Evolutionary conservation across 164 flowering plant species (phyloP).

Genomic region (Nymphaea colorata): DNA sequence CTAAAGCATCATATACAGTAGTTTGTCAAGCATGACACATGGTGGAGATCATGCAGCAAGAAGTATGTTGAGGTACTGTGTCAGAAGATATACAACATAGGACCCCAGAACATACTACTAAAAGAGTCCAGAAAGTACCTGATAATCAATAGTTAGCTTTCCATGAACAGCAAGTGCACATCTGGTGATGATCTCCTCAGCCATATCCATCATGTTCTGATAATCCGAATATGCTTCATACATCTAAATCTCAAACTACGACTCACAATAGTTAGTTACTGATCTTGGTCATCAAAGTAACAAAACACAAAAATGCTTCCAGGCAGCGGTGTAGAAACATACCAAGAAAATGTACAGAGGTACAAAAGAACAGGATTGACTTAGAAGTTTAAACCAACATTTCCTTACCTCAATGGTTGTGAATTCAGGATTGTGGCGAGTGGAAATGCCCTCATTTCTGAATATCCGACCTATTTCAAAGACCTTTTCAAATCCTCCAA

Average conservation of each 20-base stretch:
- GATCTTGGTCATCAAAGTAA: background rate
- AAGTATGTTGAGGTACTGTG: background rate
- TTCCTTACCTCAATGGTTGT: constrained; percentile 83
- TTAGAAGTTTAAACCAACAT: background rate
- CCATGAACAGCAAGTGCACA: constrained; percentile 87
- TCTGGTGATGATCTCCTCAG: constrained; percentile 74
- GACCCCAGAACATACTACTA: background rate
- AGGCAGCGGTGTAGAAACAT: background rate
- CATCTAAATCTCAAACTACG: constrained; percentile 44
- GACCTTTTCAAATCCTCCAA: constrained; percentile 94
- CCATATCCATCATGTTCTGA: constrained; percentile 89
- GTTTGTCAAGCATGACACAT: background rate
- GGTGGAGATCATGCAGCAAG: background rate
- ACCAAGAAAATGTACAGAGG: background rate
- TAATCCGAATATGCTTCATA: constrained; percentile 99
- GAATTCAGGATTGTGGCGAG: constrained; percentile 97
- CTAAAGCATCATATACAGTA: too few species aligned
- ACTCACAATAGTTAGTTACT: background rate
- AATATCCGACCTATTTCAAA: constrained; percentile 95
- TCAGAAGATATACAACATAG: background rate
- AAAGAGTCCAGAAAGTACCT: constrained; percentile 29
- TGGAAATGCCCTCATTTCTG: constrained; percentile 95
- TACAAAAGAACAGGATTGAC: background rate
- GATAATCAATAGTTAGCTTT: constrained; percentile 79
- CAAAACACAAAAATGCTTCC: background rate